Percentiles rank a stretch among this genome's conserved stretches.
phyloP scores from a whole-genome alignment of 2,329 filamentous ascomycete genomes.

The Raffaelea deltoideospora region DNA sequence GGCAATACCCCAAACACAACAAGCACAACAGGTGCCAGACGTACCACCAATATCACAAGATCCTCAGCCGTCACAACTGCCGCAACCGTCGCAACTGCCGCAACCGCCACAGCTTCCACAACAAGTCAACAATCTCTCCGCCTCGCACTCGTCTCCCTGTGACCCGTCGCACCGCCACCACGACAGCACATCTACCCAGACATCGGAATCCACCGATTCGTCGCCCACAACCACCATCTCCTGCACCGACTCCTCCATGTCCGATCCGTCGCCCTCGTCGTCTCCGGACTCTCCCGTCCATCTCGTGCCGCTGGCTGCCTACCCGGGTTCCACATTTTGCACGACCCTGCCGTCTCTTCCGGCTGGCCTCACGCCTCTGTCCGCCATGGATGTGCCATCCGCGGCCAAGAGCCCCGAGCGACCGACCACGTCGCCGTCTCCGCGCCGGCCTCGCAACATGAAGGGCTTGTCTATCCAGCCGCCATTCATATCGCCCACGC shows the following conservation, averaged over 20 bases:
- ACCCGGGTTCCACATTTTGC: conserved; percentile 44
- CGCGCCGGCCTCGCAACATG: conserved; percentile 63
- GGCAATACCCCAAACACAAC: too few species aligned
- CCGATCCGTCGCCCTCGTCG: conserved; percentile 79
- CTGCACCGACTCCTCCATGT: conserved; percentile 78
- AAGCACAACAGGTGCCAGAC: too few species aligned
- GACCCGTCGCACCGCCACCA: conserved; percentile 51
- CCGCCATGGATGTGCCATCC: conserved; percentile 16
- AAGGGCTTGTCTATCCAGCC: conserved; percentile 71
- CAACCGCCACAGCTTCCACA: background rate
- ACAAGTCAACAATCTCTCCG: conserved; percentile 19
- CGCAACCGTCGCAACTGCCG: too few species aligned
- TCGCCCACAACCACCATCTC: conserved; percentile 91
- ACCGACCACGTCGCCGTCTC: conserved; percentile 53
- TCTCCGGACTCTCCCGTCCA: conserved; percentile 82
- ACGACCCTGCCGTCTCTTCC: conserved; percentile 29
- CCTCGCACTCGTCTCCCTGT: conserved; percentile 18
- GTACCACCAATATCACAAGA: too few species aligned
- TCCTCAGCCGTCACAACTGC: conserved; percentile 10
- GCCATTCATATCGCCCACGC: conserved; percentile 31
- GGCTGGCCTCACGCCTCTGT: conserved; percentile 18
- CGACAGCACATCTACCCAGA: conserved; percentile 64
- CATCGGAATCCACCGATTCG: conserved; percentile 76
- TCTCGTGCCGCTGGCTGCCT: conserved; percentile 55
- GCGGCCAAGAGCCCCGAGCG: conserved; percentile 27